Conservation (phyloP, 495 filamentous ascomycete genomes). For the Oleoguttula mirabilis region DNA sequence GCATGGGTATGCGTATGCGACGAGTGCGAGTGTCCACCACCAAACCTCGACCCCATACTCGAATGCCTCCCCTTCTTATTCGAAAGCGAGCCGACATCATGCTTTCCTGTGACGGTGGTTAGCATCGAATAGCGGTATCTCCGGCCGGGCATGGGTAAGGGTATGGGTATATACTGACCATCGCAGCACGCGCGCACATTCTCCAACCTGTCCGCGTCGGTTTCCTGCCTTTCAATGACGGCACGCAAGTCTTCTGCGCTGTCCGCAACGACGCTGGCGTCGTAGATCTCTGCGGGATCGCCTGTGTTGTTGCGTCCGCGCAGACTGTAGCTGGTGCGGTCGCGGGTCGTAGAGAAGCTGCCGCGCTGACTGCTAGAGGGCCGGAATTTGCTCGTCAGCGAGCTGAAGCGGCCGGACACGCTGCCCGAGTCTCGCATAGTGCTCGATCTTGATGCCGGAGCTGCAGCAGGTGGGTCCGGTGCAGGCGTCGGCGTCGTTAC, state of each 20-base stretch:
- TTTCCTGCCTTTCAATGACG: constrained; percentile 62
- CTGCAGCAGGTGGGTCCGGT: neutral
- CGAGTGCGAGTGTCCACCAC: neutral
- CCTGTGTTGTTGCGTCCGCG: neutral
- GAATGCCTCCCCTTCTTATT: constrained; percentile 4
- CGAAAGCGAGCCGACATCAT: constrained; percentile 21
- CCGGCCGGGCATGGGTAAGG: too few species aligned
- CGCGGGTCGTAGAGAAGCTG: constrained; percentile 1
- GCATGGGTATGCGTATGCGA: constrained; percentile 7
- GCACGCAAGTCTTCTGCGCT: constrained; percentile 69
- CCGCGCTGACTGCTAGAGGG: constrained; percentile 10
- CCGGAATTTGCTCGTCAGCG: constrained; percentile 23
- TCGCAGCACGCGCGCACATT: constrained; percentile 97
- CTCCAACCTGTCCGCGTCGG: constrained; percentile 65
- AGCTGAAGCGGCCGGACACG: constrained; percentile 26
- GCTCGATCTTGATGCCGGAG: neutral
- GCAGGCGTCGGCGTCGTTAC: neutral
- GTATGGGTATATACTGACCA: constrained; percentile 45
- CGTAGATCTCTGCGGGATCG: constrained; percentile 39
- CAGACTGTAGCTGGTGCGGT: neutral
- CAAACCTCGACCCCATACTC: neutral
- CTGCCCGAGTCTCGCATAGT: constrained; percentile 7
- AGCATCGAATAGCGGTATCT: neutral
- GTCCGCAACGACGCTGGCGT: constrained; percentile 58
- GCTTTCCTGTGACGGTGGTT: constrained; percentile 16